Evolutionary conservation across 176 grass and related monocot genomes (phyloP).

Genomic region (Oryza punctata): DNA sequence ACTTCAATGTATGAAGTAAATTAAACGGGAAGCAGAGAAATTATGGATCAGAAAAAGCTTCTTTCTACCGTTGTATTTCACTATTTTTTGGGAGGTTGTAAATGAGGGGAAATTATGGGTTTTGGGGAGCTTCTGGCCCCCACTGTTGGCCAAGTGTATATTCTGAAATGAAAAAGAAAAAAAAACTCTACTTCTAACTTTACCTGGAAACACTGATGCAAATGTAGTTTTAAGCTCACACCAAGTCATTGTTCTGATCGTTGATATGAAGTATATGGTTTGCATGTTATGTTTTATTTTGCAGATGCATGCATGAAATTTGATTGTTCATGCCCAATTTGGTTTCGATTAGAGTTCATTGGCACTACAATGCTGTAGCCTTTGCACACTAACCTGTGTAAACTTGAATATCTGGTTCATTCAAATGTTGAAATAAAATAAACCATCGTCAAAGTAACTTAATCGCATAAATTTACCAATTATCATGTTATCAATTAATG

Average conservation of each 20-base stretch:
- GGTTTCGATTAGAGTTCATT: too few species aligned
- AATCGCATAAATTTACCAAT: neutral
- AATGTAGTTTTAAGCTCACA: slow-evolving; percentile 17
- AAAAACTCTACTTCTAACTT: neutral
- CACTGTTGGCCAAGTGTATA: neutral
- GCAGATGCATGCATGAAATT: neutral
- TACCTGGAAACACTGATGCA: neutral
- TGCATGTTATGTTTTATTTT: neutral
- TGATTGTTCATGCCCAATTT: neutral
- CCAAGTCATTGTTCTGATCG: neutral
- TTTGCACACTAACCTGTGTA: neutral
- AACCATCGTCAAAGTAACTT: neutral
- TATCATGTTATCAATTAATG: neutral
- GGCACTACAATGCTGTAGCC: neutral
- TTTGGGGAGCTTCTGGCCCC: neutral
- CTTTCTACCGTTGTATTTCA: slow-evolving; percentile 4
- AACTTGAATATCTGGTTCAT: neutral
- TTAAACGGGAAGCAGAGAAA: neutral
- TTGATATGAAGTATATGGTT: neutral
- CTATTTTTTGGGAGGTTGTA: slow-evolving; percentile 9
- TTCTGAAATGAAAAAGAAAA: neutral
- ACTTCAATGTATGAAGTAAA: neutral
- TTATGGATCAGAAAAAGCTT: slow-evolving; percentile 13
- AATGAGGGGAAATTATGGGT: slow-evolving; percentile 10
- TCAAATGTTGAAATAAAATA: neutral